These are phyloP conservation scores for Obelidium mucronatum DNA, from an alignment of 192 early-diverging fungal genomes.

Conservation along the genomic window DNA sequence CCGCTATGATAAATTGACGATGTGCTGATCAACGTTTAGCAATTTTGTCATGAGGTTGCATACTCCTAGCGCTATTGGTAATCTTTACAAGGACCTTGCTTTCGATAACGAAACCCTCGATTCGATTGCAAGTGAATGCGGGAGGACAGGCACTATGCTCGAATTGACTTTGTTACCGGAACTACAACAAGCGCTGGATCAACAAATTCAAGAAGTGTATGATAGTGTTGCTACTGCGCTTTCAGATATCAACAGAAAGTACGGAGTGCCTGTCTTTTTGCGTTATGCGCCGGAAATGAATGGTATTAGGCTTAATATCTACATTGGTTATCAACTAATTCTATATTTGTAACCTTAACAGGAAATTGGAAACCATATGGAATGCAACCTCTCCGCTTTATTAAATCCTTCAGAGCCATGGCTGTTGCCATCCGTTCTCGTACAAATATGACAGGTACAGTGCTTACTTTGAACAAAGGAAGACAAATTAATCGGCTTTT, in stretches of 20 bases:
- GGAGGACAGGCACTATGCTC: constrained; percentile 40
- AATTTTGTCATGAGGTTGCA: constrained; percentile 45
- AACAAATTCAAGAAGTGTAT: constrained; percentile 31
- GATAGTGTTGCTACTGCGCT: constrained; percentile 34
- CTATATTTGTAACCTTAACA: neutral
- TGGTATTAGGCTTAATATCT: constrained; percentile 34
- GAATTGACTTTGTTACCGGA: constrained; percentile 48
- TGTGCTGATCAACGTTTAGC: neutral
- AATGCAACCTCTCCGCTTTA: constrained; percentile 37
- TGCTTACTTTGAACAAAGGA: no score
- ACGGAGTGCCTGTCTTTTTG: constrained; percentile 49
- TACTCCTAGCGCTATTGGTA: constrained; percentile 33
- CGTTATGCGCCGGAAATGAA: constrained; percentile 61
- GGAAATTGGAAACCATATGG: constrained; percentile 44
- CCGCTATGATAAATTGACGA: neutral
- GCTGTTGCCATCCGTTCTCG: constrained; percentile 32
- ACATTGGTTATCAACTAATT: neutral
- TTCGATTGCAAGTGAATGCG: constrained; percentile 47
- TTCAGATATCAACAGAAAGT: constrained; percentile 31
- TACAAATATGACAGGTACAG: constrained; percentile 55
- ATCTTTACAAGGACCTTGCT: neutral
- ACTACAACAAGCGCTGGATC: constrained; percentile 13
- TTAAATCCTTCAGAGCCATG: constrained; percentile 34
- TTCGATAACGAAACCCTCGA: constrained; percentile 25
- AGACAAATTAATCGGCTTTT: no score